phyloP scores from a whole-genome alignment of 2,329 filamentous ascomycete species.

The Calonectria crousiana region DNA sequence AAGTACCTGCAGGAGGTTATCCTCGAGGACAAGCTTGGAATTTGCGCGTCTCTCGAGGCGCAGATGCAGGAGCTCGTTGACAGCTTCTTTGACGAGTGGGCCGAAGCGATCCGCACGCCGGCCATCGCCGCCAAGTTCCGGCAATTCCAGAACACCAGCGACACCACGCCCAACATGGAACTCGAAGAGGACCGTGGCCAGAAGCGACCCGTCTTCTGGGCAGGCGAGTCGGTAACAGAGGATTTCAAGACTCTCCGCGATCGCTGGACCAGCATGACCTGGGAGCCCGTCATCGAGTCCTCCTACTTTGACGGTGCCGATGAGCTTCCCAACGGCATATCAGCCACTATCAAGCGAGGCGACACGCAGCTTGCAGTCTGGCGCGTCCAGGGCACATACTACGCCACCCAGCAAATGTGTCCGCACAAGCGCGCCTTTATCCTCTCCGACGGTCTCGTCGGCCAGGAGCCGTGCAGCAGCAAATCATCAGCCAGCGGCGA shows the following conservation, averaged over 20 bases:
- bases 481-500: constrained; percentile 37
- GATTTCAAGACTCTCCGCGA: constrained; percentile 77
- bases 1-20: constrained; percentile 86
- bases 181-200: constrained; percentile 79
- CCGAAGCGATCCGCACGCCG: constrained; percentile 80
- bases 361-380: constrained; percentile 92
- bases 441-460: constrained; percentile 87
- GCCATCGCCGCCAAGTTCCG: constrained; percentile 76
- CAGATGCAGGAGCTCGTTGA: constrained; percentile 90
- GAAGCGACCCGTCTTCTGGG: constrained; percentile 81
- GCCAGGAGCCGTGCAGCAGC: constrained; percentile 66
- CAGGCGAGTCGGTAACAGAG: constrained; percentile 72
- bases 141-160: constrained; percentile 87
- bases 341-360: constrained; percentile 83
- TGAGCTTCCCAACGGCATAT: constrained; percentile 77
- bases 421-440: constrained; percentile 92
- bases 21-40: constrained; percentile 86
- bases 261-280: constrained; percentile 73
- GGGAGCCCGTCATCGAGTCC: constrained; percentile 84
- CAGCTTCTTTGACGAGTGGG: constrained; percentile 93
- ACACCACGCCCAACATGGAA: constrained; percentile 78
- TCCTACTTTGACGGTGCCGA: constrained; percentile 75
- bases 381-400: constrained; percentile 83
- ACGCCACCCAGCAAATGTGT: constrained; percentile 94
- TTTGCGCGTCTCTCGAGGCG: constrained; percentile 84